Base-by-base conservation (phyloP, 176 grass and related monocot genomes). In the Oropetium thomaeum region DNA sequence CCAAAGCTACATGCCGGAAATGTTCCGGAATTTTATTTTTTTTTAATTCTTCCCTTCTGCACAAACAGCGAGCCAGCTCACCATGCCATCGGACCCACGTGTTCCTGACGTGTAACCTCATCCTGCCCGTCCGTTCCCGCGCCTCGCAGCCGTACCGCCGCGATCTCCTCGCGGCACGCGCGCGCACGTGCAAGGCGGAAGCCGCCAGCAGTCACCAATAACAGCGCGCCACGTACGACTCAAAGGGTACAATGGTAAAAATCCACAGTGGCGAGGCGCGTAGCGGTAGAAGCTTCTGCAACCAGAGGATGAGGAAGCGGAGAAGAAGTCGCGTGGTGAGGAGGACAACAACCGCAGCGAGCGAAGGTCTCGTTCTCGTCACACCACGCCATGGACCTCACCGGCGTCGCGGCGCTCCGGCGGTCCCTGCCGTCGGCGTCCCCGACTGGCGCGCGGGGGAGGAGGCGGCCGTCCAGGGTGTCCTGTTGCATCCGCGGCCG, bases 361-460 rank as follows among this genome's bases (percentile, higher is more conserved):
- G n/a, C 49, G 14, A 57, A 28, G 35, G 9, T 43, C 38, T 62
- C 57, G 2, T 2, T 6, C 71, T 19, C 19, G 63, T 37, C 64
- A 22, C 64, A 30, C 15, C 30, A n/a, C 65, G 29, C 19, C 73
- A 87, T 87, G 79, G 85, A 87, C 39, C 59, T 87, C 73, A 27
- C 85, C 73, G 59, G 85, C 67, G 73, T 25, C 32, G 69, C 20
- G 13, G 69, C 20, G 13, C 49, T 82, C 73, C 49, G 59, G 79
- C 17, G 59, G 15, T 66, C 39, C 7, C 25, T 66, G 25, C 48
- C 59, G 5, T 31, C 19, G 48, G 12, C 48, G 7, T 65, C 38
- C 19, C 29, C 48, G n/a, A 60, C 14, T 31, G 10, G 31, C 0
- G 69, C 25, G 30, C 12, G 39, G 69, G 38, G 26, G 39, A 67